These are phyloP conservation scores for Epichloe scottii DNA, from an alignment of 2,329 filamentous ascomycete genomes.

Conservation along the genomic window DNA sequence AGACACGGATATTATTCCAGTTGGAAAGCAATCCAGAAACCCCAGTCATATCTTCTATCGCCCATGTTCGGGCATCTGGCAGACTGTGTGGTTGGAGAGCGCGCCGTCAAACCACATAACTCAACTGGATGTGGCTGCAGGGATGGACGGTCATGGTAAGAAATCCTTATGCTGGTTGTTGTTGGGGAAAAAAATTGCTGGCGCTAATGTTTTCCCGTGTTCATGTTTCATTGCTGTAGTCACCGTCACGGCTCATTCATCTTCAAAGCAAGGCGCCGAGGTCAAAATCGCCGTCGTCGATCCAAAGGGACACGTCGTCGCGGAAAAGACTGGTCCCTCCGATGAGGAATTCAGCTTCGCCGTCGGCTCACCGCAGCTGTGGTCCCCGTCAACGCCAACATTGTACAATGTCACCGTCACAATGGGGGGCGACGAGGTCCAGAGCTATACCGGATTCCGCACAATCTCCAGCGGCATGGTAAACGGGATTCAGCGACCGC, in stretches of 20 bases:
- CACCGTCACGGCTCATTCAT: constrained; percentile 40
- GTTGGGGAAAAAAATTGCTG: not conserved
- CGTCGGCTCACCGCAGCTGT: constrained; percentile 42
- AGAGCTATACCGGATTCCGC: constrained; percentile 58
- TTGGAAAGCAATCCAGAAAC: constrained; percentile 49
- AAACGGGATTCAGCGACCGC: constrained; percentile 44
- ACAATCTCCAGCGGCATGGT: constrained; percentile 45
- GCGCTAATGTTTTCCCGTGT: not conserved
- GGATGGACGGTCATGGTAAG: constrained; percentile 39
- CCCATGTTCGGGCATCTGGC: constrained; percentile 64
- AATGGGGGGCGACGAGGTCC: constrained; percentile 37
- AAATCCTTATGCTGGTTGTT: constrained; percentile 1
- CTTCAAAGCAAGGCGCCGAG: constrained; percentile 19
- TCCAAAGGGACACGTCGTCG: constrained; percentile 27
- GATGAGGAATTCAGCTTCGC: constrained; percentile 41
- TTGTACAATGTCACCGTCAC: constrained; percentile 52
- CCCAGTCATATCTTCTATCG: constrained; percentile 58
- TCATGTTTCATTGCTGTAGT: constrained; percentile 24
- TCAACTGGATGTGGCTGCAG: constrained; percentile 45
- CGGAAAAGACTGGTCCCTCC: constrained; percentile 29
- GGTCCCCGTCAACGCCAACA: constrained; percentile 50
- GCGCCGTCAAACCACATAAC: constrained; percentile 45
- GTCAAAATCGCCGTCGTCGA: constrained; percentile 26
- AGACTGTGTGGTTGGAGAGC: constrained; percentile 59
- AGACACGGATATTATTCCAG: constrained; percentile 46